phyloP scores from a whole-genome alignment of 2,329 filamentous ascomycete species.

The Trichoderma sp. region DNA sequence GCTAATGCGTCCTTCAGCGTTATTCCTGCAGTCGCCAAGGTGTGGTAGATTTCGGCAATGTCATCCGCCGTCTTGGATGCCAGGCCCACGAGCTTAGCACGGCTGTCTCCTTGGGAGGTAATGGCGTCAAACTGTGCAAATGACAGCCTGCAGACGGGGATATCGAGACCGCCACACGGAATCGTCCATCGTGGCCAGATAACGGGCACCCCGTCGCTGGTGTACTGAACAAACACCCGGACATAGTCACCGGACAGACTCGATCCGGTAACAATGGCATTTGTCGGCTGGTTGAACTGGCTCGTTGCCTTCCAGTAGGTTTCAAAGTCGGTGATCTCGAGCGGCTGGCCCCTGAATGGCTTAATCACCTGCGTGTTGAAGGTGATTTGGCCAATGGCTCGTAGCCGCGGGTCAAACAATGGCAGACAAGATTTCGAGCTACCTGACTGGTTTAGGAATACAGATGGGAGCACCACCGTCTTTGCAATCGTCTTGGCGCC shows the following conservation, averaged over 20 bases:
- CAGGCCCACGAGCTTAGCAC: slow-evolving; percentile 43
- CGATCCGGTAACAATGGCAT: slow-evolving; percentile 86
- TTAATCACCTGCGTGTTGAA: slow-evolving; percentile 97
- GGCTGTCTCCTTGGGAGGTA: slow-evolving; percentile 43
- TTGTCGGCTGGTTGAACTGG: slow-evolving; percentile 76
- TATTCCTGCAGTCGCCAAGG: slow-evolving; percentile 73
- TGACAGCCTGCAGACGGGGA: slow-evolving; percentile 77
- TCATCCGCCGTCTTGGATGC: slow-evolving; percentile 47
- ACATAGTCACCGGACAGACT: slow-evolving; percentile 96
- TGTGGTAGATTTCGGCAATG: slow-evolving; percentile 65
- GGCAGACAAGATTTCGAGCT: slow-evolving; percentile 81
- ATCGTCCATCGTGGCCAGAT: slow-evolving; percentile 85
- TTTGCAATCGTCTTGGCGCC: slow-evolving; percentile 97
- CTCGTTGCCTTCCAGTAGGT: slow-evolving; percentile 99
- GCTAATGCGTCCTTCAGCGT: slow-evolving; percentile 73
- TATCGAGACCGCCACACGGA: slow-evolving; percentile 69
- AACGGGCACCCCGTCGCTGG: slow-evolving; percentile 80
- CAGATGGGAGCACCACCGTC: slow-evolving; percentile 83
- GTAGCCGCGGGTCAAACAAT: slow-evolving; percentile 84
- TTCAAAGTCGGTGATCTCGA: slow-evolving; percentile 97
- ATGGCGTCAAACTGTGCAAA: slow-evolving; percentile 65
- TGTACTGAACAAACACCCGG: slow-evolving; percentile 86
- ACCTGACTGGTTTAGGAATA: slow-evolving; percentile 72
- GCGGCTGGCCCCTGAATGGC: slow-evolving; percentile 83
- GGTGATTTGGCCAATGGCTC: slow-evolving; percentile 87